Evolutionary conservation across 2,329 filamentous ascomycete species (phyloP).

Genomic region (Mollisia scopiformis): DNA sequence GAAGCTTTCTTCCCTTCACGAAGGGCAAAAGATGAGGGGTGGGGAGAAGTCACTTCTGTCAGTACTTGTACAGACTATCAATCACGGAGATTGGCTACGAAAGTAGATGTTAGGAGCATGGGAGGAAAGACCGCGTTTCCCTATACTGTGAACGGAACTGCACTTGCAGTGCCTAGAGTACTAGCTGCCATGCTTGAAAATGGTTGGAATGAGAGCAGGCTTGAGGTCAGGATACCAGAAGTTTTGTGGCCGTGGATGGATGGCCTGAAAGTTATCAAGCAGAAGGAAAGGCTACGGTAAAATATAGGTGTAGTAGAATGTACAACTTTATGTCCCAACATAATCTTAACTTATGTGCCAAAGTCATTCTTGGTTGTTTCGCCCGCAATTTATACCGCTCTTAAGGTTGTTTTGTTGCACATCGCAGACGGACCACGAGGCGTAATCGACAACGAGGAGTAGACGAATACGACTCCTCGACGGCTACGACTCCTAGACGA

Average conservation of each 20-base stretch:
- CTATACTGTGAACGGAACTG: conserved; percentile 92
- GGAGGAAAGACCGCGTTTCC: conserved; percentile 70
- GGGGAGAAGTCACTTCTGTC: conserved; percentile 91
- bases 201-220: conserved; percentile 75
- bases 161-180: conserved; percentile 86
- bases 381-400: too few relatives aligned
- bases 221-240: conserved; percentile 74
- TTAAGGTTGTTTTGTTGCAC: too few relatives aligned
- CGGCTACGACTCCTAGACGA: too few relatives aligned
- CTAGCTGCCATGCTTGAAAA: conserved; percentile 89
- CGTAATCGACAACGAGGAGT: too few relatives aligned
- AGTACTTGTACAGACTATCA: conserved; percentile 97
- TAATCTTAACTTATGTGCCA: neutral
- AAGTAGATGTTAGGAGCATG: conserved; percentile 57
- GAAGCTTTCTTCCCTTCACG: conserved; percentile 92
- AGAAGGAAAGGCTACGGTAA: conserved; percentile 9
- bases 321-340: neutral
- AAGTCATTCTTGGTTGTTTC: too few relatives aligned
- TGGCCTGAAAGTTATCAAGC: conserved; percentile 63
- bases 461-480: too few relatives aligned
- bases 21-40: conserved; percentile 66
- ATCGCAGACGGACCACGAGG: too few relatives aligned
- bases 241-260: conserved; percentile 86
- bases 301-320: neutral
- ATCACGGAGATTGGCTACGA: conserved; percentile 77